Percentiles rank a stretch among this genome's conserved stretches.
These are phyloP conservation scores for Coemansia sp. DNA, from an alignment of 192 early-diverging fungal species.

Conservation along the genomic window DNA sequence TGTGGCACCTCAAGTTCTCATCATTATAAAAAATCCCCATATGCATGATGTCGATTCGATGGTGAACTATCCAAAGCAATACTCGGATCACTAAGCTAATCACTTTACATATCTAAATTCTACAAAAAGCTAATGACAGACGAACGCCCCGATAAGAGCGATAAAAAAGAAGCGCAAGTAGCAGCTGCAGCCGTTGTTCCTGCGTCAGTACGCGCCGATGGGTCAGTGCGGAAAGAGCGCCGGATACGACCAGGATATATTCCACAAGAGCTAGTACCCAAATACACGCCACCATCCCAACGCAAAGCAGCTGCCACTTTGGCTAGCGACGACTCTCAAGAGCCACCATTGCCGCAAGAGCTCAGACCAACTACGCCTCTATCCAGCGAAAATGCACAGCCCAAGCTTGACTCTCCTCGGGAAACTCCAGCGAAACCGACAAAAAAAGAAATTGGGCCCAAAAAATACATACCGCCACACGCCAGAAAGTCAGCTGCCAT, in stretches of 20 bases:
- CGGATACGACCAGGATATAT: conserved; percentile 30
- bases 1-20: neutral
- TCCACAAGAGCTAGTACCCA: conserved; percentile 12
- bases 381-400: neutral
- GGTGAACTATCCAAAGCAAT: neutral
- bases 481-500: neutral
- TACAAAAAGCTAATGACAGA: neutral
- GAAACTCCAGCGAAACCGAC: neutral
- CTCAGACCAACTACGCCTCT: neutral
- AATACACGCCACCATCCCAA: conserved; percentile 27
- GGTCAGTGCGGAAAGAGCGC: conserved; percentile 29
- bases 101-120: neutral
- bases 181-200: conserved; percentile 13
- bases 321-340: neutral
- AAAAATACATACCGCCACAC: conserved; percentile 6
- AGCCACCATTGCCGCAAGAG: neutral
- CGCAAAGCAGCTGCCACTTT: neutral
- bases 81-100: too few species aligned
- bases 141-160: neutral
- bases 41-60: neutral
- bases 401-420: neutral
- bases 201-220: conserved; percentile 23
- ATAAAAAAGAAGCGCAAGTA: neutral
- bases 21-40: neutral
- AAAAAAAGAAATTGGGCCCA: neutral